Conservation (phyloP, 192 early-diverging fungal species). For the Lobulomyces angularis region DNA sequence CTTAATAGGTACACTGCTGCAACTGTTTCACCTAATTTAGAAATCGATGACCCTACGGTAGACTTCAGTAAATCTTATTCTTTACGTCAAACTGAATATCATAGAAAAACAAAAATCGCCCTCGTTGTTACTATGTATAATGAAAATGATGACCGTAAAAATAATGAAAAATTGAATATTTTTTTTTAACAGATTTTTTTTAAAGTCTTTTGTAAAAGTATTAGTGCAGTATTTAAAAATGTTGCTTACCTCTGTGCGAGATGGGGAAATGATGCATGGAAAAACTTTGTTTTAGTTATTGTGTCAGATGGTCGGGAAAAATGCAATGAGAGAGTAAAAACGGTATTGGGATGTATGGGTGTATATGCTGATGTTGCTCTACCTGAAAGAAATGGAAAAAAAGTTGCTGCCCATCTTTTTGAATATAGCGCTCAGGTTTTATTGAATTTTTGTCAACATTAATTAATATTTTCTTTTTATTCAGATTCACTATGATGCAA, state of each 20-base stretch:
- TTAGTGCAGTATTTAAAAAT: conserved; percentile 51
- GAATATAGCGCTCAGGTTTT: conserved; percentile 39
- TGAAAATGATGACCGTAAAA: conserved; percentile 14
- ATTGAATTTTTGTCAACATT: conserved; percentile 12
- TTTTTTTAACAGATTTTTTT: conserved; percentile 1
- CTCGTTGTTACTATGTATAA: conserved; percentile 70
- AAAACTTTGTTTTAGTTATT: conserved; percentile 58
- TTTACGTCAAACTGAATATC: conserved; percentile 38
- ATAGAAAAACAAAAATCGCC: conserved; percentile 50
- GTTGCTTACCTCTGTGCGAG: conserved; percentile 50
- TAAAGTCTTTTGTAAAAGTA: conserved; percentile 1
- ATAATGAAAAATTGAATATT: conserved; percentile 1
- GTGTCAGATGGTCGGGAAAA: conserved; percentile 58
- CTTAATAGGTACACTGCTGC: conserved; percentile 46
- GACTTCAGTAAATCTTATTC: conserved; percentile 50
- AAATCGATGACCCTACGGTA: conserved; percentile 47
- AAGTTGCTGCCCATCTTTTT: conserved; percentile 26
- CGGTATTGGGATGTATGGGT: conserved; percentile 49
- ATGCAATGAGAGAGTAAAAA: conserved; percentile 9
- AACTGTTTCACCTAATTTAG: conserved; percentile 16
- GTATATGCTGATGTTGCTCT: conserved; percentile 33
- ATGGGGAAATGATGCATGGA: conserved; percentile 53
- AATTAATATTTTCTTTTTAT: no score
- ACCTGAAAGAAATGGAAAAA: neutral
- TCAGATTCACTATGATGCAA: no score